Evolutionary conservation across 225 moss, liverwort and hornwort species (phyloP).

Genomic region (Takakia lepidozioides): DNA sequence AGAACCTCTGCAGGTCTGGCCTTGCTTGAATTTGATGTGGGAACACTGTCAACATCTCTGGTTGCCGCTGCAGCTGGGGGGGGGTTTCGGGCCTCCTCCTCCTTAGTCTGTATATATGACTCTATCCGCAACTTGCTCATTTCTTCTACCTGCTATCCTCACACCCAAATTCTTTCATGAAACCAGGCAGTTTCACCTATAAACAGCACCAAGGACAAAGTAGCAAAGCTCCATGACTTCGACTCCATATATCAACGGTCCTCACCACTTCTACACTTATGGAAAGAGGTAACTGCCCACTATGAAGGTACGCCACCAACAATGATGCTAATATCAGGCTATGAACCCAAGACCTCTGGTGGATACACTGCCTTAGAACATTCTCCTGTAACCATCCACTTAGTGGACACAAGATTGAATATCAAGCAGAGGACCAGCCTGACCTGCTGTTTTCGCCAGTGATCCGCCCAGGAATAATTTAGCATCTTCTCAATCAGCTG

Average conservation of each 20-base stretch:
- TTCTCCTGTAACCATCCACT: too few relatives aligned
- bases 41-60: slow-evolving; percentile 17
- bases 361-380: too few relatives aligned
- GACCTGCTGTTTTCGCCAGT: slow-evolving; percentile 80
- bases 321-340: too few relatives aligned
- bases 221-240: too few relatives aligned
- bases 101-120: slow-evolving; percentile 42
- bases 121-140: slow-evolving; percentile 48
- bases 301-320: too few relatives aligned
- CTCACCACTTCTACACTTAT: too few relatives aligned
- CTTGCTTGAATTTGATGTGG: slow-evolving; percentile 27
- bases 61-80: slow-evolving; percentile 20
- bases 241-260: too few relatives aligned
- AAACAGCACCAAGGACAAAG: too few relatives aligned
- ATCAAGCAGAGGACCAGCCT: not conserved
- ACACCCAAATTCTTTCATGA: not conserved
- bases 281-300: too few relatives aligned
- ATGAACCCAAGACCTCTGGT: too few relatives aligned
- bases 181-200: not conserved
- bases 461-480: slow-evolving; percentile 65
- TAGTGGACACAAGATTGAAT: too few relatives aligned
- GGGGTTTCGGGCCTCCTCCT: slow-evolving; percentile 37
- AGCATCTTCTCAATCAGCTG: slow-evolving; percentile 39
- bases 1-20: slow-evolving; percentile 37
- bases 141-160: slow-evolving; percentile 48